Conservation (phyloP, 2,329 filamentous ascomycete species). For the Pyrenochaeta sp. region DNA sequence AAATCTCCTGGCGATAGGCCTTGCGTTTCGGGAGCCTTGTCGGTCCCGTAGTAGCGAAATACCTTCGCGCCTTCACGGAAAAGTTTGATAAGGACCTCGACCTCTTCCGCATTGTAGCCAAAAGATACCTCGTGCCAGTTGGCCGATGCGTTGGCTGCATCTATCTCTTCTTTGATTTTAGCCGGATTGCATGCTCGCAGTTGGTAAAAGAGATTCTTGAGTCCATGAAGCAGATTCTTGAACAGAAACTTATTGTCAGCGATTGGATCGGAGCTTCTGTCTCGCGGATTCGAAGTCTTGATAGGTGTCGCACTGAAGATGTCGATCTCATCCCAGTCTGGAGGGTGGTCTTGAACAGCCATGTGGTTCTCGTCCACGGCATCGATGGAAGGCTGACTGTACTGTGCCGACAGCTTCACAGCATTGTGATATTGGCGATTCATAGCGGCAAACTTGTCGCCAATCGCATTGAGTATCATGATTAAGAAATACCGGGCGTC, state of each 20-base stretch:
- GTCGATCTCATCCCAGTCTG: slow-evolving; percentile 98
- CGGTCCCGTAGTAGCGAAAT: slow-evolving; percentile 95
- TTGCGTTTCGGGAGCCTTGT: slow-evolving; percentile 78
- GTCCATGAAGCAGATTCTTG: slow-evolving; percentile 91
- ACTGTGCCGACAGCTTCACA: slow-evolving; percentile 86
- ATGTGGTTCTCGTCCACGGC: slow-evolving; percentile 80
- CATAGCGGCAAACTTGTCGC: slow-evolving; percentile 98
- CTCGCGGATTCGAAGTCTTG: slow-evolving; percentile 89
- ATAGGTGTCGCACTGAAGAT: slow-evolving; percentile 97
- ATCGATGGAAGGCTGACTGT: slow-evolving; percentile 71
- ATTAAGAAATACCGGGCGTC: slow-evolving; percentile 95
- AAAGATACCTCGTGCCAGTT: slow-evolving; percentile 97
- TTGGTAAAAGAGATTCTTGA: slow-evolving; percentile 97
- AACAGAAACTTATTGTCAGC: slow-evolving; percentile 98
- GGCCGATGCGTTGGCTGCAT: slow-evolving; percentile 77
- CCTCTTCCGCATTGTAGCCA: slow-evolving; percentile 96
- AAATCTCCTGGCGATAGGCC: slow-evolving; percentile 87
- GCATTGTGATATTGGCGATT: slow-evolving; percentile 95
- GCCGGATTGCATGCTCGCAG: slow-evolving; percentile 85
- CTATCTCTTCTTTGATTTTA: slow-evolving; percentile 66
- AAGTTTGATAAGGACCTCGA: slow-evolving; percentile 93
- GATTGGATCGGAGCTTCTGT: slow-evolving; percentile 88
- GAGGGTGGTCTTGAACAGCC: slow-evolving; percentile 79
- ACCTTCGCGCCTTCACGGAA: slow-evolving; percentile 96
- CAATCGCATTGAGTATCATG: slow-evolving; percentile 97